phyloP scores from a whole-genome alignment of 164 flowering plant species.

The Stephania yunnanensis region DNA sequence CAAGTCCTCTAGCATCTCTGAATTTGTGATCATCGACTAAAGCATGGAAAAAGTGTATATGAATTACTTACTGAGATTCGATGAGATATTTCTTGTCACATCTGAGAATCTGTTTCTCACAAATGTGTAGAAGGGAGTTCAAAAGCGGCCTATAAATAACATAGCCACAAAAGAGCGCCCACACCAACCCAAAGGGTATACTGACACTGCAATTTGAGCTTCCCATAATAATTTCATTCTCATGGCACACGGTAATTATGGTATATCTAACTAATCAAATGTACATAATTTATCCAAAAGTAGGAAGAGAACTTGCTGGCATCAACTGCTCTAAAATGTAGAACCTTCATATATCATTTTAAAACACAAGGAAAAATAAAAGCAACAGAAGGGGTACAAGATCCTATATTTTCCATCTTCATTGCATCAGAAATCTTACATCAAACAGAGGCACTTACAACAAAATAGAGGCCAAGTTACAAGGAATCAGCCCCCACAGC shows the following conservation, averaged over 20 bases:
- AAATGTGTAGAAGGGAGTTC: not conserved
- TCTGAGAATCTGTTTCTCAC: not conserved
- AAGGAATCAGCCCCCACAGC: slow-evolving; percentile 71
- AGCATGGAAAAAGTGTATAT: no score
- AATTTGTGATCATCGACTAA: no score
- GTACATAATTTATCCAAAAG: not conserved
- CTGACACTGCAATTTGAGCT: no score
- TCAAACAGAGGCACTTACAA: slow-evolving; percentile 8
- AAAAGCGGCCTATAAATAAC: not conserved
- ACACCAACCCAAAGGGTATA: no score
- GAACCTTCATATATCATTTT: slow-evolving; percentile 2
- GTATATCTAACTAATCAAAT: no score
- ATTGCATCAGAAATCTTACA: slow-evolving; percentile 9
- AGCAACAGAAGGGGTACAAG: slow-evolving; percentile 5
- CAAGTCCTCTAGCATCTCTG: no score
- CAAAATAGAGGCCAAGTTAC: slow-evolving; percentile 19
- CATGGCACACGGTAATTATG: not conserved
- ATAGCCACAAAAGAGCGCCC: no score
- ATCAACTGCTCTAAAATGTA: not conserved
- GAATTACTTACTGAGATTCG: not conserved
- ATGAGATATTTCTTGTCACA: not conserved
- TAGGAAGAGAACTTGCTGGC: not conserved
- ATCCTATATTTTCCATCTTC: slow-evolving; percentile 8
- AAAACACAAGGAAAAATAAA: not conserved
- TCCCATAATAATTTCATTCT: no score